Evolutionary conservation across 495 filamentous ascomycete genomes (phyloP).

Genomic region (Xylaria curta): DNA sequence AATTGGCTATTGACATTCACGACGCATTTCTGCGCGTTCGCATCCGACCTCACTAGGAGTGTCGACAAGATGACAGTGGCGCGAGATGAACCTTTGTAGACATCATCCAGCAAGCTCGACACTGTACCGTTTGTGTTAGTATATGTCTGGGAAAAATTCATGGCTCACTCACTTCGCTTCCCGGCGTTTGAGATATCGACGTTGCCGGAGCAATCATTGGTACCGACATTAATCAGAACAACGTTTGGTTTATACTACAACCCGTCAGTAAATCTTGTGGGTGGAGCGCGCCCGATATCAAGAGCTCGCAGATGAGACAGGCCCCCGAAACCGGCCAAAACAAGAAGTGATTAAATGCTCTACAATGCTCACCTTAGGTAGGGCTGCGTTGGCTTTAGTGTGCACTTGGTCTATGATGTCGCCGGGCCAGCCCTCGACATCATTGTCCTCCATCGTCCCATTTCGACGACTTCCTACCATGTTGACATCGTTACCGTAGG

Average conservation of each 20-base stretch:
- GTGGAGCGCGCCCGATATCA: background rate
- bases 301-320: background rate
- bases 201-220: constrained; percentile 52
- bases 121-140: constrained; percentile 4
- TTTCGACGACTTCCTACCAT: constrained; percentile 55
- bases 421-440: constrained; percentile 59
- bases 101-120: constrained; percentile 41
- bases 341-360: background rate
- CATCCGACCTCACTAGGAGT: constrained; percentile 48
- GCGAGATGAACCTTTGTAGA: constrained; percentile 47
- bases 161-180: constrained; percentile 34
- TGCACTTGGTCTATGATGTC: constrained; percentile 54
- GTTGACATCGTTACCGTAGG: constrained; percentile 48
- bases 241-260: constrained; percentile 52
- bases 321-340: background rate
- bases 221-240: constrained; percentile 56
- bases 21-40: constrained; percentile 37
- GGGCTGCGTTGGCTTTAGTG: constrained; percentile 38
- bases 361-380: constrained; percentile 28
- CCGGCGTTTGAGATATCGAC: constrained; percentile 37
- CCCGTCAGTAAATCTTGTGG: background rate
- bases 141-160: no score
- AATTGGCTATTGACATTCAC: constrained; percentile 49
- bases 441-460: constrained; percentile 60
- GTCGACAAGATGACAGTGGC: constrained; percentile 59